Evolutionary conservation across 106 monocot genomes (phyloP).

Genomic region (Agapanthus africanus): DNA sequence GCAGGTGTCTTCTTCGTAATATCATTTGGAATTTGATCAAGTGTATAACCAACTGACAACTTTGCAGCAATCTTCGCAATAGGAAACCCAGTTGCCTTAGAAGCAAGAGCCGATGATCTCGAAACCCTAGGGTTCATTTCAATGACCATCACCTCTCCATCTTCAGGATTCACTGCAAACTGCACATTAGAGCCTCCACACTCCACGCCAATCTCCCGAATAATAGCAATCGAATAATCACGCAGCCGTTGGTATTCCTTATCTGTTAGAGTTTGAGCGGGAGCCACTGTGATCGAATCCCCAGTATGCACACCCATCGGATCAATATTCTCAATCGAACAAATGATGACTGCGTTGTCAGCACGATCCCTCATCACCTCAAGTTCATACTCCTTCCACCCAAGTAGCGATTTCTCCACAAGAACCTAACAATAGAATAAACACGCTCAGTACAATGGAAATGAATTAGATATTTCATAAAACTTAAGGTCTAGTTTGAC

Average conservation of each 20-base stretch:
- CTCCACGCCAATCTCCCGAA: constrained; percentile 94
- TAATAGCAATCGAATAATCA: constrained; percentile 84
- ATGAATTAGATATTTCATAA: too few species aligned
- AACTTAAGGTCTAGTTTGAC: too few species aligned
- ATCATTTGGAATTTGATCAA: constrained; percentile 98
- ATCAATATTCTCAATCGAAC: constrained; percentile 95
- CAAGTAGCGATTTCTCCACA: constrained; percentile 91
- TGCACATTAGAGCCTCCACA: constrained; percentile 99
- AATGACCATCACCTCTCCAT: constrained; percentile 98
- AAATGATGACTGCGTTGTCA: constrained; percentile 96
- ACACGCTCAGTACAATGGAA: too few species aligned
- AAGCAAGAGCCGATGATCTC: constrained; percentile 86
- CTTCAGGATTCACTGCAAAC: constrained; percentile 87
- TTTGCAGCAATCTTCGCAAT: constrained; percentile 99
- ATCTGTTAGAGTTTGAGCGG: constrained; percentile 92
- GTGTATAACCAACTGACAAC: constrained; percentile 86
- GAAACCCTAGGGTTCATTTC: constrained; percentile 99
- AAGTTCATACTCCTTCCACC: constrained; percentile 98
- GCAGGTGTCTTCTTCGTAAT: constrained; percentile 99
- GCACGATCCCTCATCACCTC: constrained; percentile 98
- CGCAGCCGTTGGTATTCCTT: constrained; percentile 96
- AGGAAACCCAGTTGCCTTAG: constrained; percentile 94
- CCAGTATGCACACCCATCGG: constrained; percentile 98
- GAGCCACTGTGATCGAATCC: constrained; percentile 93
- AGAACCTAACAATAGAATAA: too few species aligned